These are phyloP conservation scores for Fusarium luffae DNA, from an alignment of 2,329 filamentous ascomycete genomes.

Conservation along the genomic window DNA sequence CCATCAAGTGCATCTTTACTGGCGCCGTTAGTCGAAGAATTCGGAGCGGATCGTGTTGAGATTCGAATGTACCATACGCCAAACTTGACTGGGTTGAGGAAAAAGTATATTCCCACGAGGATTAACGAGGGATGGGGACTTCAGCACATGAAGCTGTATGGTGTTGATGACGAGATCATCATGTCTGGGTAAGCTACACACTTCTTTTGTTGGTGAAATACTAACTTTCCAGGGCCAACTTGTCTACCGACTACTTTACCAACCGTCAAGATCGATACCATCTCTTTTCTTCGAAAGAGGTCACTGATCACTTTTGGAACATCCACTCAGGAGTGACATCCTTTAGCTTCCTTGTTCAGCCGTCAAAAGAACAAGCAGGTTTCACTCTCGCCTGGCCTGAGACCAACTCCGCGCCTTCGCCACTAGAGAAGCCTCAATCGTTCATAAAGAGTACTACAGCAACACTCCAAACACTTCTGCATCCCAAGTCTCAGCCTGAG, in stretches of 20 bases:
- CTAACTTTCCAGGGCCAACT: slow-evolving; percentile 71
- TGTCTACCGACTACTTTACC: slow-evolving; percentile 95
- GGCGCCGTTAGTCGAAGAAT: slow-evolving; percentile 83
- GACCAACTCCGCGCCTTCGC: slow-evolving; percentile 78
- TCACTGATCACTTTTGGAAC: slow-evolving; percentile 84
- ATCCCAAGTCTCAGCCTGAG: slow-evolving; percentile 42
- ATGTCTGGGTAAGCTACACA: slow-evolving; percentile 75
- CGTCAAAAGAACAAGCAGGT: slow-evolving; percentile 65
- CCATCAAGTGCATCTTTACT: slow-evolving; percentile 90
- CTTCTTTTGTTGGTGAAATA: not conserved
- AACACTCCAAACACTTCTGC: slow-evolving; percentile 74
- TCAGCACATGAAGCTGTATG: slow-evolving; percentile 99
- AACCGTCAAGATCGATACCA: slow-evolving; percentile 96
- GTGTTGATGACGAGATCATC: slow-evolving; percentile 93
- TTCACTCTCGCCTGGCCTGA: slow-evolving; percentile 78
- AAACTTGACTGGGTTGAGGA: slow-evolving; percentile 87
- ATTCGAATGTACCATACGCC: slow-evolving; percentile 98
- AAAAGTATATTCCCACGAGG: slow-evolving; percentile 83
- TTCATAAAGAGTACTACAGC: slow-evolving; percentile 78
- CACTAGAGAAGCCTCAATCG: slow-evolving; percentile 73
- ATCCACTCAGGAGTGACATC: slow-evolving; percentile 82
- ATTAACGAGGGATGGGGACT: slow-evolving; percentile 99
- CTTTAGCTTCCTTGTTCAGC: slow-evolving; percentile 83
- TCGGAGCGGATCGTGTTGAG: slow-evolving; percentile 85
- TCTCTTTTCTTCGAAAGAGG: slow-evolving; percentile 80